phyloP scores from a whole-genome alignment of 148 eudicot species.

The Diospyros kaki region DNA sequence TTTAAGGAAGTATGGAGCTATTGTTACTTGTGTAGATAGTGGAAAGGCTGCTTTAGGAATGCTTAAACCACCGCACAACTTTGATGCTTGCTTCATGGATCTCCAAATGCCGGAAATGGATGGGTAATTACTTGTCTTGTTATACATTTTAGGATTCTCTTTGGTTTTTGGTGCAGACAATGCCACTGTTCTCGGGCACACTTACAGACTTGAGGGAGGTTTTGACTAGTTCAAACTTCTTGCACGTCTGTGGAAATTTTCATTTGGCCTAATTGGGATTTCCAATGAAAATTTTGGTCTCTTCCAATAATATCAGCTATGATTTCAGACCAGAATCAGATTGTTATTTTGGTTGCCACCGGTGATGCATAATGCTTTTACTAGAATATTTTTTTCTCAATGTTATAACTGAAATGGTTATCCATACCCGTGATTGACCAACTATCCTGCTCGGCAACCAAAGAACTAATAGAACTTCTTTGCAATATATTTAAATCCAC shows the following conservation, averaged over 20 bases:
- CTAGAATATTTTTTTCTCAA: neutral
- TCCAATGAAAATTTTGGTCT: neutral
- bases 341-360: neutral
- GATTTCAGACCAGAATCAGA: neutral
- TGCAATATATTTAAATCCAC: neutral
- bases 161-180: neutral
- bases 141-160: neutral
- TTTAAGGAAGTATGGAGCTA: conserved; percentile 88
- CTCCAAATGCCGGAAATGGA: conserved; percentile 99
- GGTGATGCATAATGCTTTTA: neutral
- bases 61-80: conserved; percentile 71
- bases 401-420: neutral
- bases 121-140: conserved; percentile 50
- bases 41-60: conserved; percentile 70
- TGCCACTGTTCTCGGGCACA: neutral
- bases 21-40: conserved; percentile 77
- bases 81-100: conserved; percentile 97
- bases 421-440: neutral
- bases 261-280: neutral
- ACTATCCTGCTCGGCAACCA: neutral
- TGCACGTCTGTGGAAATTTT: neutral
- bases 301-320: neutral
- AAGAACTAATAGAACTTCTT: neutral
- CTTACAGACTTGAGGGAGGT: neutral
- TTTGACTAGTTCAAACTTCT: neutral